These are phyloP conservation scores for Aspergillus phoenicis DNA, from an alignment of 2,329 filamentous ascomycete genomes.

Conservation along the genomic window DNA sequence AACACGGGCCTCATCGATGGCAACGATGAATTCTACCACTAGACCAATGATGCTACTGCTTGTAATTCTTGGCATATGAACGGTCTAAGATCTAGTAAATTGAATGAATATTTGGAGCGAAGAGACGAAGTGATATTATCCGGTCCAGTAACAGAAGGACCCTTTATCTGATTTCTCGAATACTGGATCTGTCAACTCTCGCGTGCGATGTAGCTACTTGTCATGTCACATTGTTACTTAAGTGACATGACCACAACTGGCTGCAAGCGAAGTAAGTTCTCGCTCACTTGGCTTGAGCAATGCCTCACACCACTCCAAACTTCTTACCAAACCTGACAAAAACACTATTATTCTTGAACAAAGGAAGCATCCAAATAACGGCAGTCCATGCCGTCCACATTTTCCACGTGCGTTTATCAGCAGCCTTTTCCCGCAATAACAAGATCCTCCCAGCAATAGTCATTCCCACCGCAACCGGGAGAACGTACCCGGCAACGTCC, in stretches of 20 bases:
- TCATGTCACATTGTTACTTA: no score
- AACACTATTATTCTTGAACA: neutral
- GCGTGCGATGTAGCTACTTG: no score
- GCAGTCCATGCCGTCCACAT: slow-evolving; percentile 3
- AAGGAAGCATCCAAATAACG: slow-evolving; percentile 2
- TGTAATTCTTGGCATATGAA: no score
- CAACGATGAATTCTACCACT: slow-evolving; percentile 50
- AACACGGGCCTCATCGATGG: slow-evolving; percentile 51
- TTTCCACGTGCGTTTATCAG: neutral
- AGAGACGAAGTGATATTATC: no score
- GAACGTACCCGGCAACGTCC: neutral
- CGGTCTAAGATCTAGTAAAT: no score
- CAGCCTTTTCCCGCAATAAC: neutral
- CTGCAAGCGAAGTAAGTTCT: no score
- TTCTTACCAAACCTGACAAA: neutral
- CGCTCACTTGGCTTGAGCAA: neutral
- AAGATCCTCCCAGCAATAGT: neutral
- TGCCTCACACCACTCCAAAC: neutral
- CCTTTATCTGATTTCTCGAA: no score
- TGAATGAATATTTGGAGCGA: no score
- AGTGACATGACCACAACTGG: no score
- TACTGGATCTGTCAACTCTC: no score
- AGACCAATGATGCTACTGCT: slow-evolving; percentile 43
- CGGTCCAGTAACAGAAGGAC: no score
- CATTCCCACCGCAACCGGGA: neutral